Evolutionary conservation across 257 asterid species (phyloP).

Genomic region (Scutellaria minor): DNA sequence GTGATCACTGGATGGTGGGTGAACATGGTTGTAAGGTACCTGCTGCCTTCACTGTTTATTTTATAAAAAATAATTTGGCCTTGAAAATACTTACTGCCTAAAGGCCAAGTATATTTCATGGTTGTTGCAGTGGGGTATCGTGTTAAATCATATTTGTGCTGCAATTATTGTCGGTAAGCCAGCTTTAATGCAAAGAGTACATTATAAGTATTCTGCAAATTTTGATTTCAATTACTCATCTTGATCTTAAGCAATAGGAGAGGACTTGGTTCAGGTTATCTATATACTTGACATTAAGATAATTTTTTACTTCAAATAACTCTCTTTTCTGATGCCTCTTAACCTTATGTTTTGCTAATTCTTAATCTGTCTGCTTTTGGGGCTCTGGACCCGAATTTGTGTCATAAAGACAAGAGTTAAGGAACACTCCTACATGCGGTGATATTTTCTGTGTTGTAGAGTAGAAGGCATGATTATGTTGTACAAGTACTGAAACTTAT

Average conservation of each 20-base stretch:
- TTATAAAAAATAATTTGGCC: constrained; percentile 21
- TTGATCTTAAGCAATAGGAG: neutral
- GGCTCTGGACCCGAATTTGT: neutral
- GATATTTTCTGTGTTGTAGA: no score
- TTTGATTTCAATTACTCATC: neutral
- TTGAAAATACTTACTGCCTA: constrained; percentile 14
- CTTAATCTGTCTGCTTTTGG: neutral
- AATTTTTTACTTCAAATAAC: constrained; percentile 4
- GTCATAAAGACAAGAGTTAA: neutral
- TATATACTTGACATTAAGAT: constrained; percentile 9
- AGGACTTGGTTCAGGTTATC: neutral
- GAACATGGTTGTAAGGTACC: constrained; percentile 37
- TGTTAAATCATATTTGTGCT: constrained; percentile 16
- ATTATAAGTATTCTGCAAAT: neutral
- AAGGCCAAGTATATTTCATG: constrained; percentile 13
- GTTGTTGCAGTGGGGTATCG: constrained; percentile 9
- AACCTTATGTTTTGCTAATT: constrained; percentile 16
- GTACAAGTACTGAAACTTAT: neutral
- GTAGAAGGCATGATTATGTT: no score
- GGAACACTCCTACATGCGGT: neutral
- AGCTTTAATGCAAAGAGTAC: constrained; percentile 12
- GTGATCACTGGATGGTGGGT: constrained; percentile 25
- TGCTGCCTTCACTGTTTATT: constrained; percentile 24
- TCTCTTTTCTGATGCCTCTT: constrained; percentile 8
- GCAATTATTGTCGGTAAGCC: constrained; percentile 17